Conservation (phyloP, 108 stramenopile species). For the Fragilaria crotonensis region DNA sequence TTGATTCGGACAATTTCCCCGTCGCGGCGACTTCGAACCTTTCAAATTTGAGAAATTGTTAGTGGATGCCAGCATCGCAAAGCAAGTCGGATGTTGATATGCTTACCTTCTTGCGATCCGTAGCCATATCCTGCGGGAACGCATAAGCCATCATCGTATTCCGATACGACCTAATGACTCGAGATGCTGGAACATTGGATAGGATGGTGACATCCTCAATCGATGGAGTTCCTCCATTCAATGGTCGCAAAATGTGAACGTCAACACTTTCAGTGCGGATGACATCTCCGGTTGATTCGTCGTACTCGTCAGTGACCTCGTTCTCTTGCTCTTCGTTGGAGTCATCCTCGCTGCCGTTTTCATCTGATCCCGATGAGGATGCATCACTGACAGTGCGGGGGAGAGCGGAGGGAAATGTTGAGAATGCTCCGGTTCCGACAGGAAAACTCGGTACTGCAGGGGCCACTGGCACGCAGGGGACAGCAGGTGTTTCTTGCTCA, state of each 20-base stretch:
- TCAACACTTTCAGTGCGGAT: conserved; percentile 25
- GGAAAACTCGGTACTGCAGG: conserved; percentile 6
- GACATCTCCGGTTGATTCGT: neutral
- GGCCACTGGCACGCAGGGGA: no score
- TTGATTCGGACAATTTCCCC: conserved; percentile 40
- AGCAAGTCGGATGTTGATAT: no score
- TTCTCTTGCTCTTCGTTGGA: neutral
- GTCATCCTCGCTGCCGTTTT: neutral
- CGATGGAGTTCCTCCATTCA: conserved; percentile 20
- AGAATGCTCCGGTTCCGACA: neutral
- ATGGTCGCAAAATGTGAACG: conserved; percentile 30
- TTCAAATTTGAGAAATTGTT: no score
- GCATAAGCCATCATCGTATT: conserved; percentile 27
- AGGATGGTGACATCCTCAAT: conserved; percentile 45
- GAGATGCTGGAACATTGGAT: conserved; percentile 20
- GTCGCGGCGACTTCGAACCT: conserved; percentile 33
- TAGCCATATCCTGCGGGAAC: conserved; percentile 17
- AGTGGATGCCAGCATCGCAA: no score
- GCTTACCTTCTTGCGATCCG: conserved; percentile 27
- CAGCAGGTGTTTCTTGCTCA: neutral
- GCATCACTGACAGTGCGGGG: conserved; percentile 3
- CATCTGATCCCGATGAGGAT: neutral
- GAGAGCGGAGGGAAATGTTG: neutral
- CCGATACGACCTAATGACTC: conserved; percentile 30
- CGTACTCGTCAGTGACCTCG: conserved; percentile 1